Conservation (phyloP, 345 rosid species). For the Xanthoceras sorbifolium region DNA sequence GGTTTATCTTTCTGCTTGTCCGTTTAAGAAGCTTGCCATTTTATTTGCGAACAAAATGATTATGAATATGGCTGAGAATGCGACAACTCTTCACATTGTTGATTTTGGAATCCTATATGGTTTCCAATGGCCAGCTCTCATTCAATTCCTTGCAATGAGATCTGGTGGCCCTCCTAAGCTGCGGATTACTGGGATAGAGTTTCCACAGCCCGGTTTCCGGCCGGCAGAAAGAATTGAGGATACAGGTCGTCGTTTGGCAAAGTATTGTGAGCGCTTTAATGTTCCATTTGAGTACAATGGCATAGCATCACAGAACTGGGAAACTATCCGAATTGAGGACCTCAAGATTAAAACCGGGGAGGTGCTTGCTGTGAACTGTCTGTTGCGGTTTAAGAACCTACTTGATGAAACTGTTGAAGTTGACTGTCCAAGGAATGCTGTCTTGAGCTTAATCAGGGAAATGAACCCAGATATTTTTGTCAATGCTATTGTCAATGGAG, state of each 20-base stretch:
- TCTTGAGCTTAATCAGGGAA: constrained; percentile 57
- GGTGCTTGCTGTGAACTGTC: constrained; percentile 64
- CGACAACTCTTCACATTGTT: constrained; percentile 67
- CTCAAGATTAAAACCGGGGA: constrained; percentile 57
- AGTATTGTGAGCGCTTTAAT: constrained; percentile 66
- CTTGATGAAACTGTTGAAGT: constrained; percentile 65
- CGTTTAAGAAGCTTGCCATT: constrained; percentile 65
- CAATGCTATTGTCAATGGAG: constrained; percentile 51
- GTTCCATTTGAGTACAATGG: constrained; percentile 78
- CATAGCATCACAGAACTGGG: constrained; percentile 69
- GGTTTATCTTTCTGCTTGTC: constrained; percentile 50
- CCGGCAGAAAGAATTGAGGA: constrained; percentile 70
- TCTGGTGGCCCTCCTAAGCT: constrained; percentile 60
- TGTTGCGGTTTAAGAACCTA: constrained; percentile 46
- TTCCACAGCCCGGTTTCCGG: constrained; percentile 72
- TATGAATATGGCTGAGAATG: constrained; percentile 45
- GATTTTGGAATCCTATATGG: constrained; percentile 88
- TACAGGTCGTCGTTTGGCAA: constrained; percentile 66
- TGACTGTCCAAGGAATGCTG: constrained; percentile 57
- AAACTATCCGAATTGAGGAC: constrained; percentile 60
- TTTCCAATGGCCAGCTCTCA: constrained; percentile 88
- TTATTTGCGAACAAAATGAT: constrained; percentile 55
- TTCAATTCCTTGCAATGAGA: constrained; percentile 50
- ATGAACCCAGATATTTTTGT: constrained; percentile 63
- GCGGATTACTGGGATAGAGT: constrained; percentile 83